A percentile compares a stretch with the other conserved stretches of the same genome.
Evolutionary conservation across 495 filamentous ascomycete species (phyloP).

Genomic region (Penicillium soppii): DNA sequence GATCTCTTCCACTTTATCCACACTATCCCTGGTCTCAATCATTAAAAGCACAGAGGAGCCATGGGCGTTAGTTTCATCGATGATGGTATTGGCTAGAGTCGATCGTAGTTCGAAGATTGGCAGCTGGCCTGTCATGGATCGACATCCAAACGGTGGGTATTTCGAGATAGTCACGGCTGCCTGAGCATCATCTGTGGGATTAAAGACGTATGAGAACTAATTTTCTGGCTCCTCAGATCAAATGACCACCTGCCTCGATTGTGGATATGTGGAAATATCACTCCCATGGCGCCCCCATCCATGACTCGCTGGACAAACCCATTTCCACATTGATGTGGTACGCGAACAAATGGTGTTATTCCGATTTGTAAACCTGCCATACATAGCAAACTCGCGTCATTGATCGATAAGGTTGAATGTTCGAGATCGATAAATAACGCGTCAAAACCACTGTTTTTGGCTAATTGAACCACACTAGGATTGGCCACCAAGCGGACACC

Average conservation of each 20-base stretch:
- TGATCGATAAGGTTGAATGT: conserved; percentile 26
- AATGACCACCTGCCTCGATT: too few relatives aligned
- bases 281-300: conserved; percentile 28
- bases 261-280: conserved; percentile 31
- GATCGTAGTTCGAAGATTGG: conserved; percentile 24
- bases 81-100: too few relatives aligned
- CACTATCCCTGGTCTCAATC: conserved; percentile 31
- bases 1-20: conserved; percentile 30
- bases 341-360: conserved; percentile 28
- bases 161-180: too few relatives aligned
- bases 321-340: conserved; percentile 31
- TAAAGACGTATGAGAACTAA: too few relatives aligned
- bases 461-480: too few relatives aligned
- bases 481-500: too few relatives aligned
- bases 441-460: too few relatives aligned
- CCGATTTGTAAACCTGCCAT: conserved; percentile 20
- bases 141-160: conserved; percentile 25
- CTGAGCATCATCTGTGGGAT: too few relatives aligned
- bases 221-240: too few relatives aligned
- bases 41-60: conserved; percentile 36
- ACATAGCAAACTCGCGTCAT: too few relatives aligned
- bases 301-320: too few relatives aligned
- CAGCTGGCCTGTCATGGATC: conserved; percentile 25
- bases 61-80: conserved; percentile 22
- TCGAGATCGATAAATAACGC: conserved; percentile 39